Evolutionary conservation across 345 rosid species (phyloP).

Genomic region (Rhizophora apiculata): DNA sequence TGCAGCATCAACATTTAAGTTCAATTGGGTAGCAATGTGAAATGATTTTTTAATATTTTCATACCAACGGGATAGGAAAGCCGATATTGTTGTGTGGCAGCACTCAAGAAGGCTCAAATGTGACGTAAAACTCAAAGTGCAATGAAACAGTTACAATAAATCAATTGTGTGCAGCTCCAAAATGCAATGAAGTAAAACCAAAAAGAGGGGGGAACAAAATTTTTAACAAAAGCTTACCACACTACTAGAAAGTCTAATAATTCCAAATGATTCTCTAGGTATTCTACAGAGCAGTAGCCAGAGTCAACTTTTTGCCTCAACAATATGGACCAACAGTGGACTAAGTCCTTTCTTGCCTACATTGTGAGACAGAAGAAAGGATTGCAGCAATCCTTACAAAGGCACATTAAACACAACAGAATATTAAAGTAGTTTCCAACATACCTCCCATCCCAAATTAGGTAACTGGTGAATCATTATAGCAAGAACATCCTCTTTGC

Average conservation of each 20-base stretch:
- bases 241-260: conserved; percentile 81
- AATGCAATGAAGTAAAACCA: neutral
- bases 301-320: conserved; percentile 79
- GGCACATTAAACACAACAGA: neutral
- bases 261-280: conserved; percentile 79
- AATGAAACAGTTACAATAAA: neutral
- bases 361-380: conserved; percentile 2
- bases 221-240: conserved; percentile 38
- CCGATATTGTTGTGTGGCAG: too few relatives aligned
- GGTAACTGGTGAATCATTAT: conserved; percentile 79
- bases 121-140: neutral
- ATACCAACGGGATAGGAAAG: neutral
- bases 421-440: neutral
- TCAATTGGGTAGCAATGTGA: neutral
- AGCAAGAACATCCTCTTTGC: conserved; percentile 78
- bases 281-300: conserved; percentile 61
- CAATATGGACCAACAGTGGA: conserved; percentile 85
- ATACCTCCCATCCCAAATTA: conserved; percentile 83
- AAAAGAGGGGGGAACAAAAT: neutral
- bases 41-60: neutral
- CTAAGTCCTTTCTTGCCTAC: conserved; percentile 89
- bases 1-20: neutral
- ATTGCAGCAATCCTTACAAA: neutral
- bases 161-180: neutral
- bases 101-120: neutral